These are phyloP conservation scores for Adansonia gregorii DNA, from an alignment of 441 rosid genomes.

Conservation along the genomic window DNA sequence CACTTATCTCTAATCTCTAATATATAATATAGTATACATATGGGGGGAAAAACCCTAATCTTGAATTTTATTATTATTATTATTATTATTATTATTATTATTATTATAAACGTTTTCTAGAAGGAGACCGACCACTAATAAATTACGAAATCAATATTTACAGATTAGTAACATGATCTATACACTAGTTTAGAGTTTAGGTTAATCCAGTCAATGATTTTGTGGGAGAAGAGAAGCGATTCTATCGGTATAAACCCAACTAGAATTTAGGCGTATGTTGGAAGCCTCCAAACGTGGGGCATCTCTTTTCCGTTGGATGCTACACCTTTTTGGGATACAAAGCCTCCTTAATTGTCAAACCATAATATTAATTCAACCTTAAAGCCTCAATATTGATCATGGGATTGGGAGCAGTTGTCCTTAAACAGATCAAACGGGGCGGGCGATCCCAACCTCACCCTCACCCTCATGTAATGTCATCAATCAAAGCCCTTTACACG, in stretches of 20 bases:
- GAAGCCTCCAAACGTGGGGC: constrained; percentile 35
- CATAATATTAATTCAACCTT: neutral
- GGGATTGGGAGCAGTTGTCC: constrained; percentile 45
- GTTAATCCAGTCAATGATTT: constrained; percentile 32
- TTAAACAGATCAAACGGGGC: constrained; percentile 25
- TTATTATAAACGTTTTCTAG: constrained; percentile 29
- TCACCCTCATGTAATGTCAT: neutral
- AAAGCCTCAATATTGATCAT: constrained; percentile 1
- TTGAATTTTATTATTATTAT: neutral
- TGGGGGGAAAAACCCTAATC: constrained; percentile 50
- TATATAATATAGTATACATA: neutral
- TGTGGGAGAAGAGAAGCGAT: constrained; percentile 9
- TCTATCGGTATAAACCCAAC: constrained; percentile 17
- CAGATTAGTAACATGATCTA: no score
- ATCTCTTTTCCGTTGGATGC: constrained; percentile 45
- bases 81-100: no score
- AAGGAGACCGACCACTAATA: constrained; percentile 52
- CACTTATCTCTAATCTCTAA: neutral
- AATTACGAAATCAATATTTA: neutral
- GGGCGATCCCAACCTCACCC: no score
- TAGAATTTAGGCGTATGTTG: constrained; percentile 28
- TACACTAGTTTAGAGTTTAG: neutral
- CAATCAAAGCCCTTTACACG: constrained; percentile 17
- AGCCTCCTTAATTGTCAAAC: constrained; percentile 20
- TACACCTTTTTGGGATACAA: constrained; percentile 36